Percentiles rank a stretch among this genome's conserved stretches.
Conservation (phyloP, 2,329 filamentous ascomycete species). For the Trichoderma aggressivum region DNA sequence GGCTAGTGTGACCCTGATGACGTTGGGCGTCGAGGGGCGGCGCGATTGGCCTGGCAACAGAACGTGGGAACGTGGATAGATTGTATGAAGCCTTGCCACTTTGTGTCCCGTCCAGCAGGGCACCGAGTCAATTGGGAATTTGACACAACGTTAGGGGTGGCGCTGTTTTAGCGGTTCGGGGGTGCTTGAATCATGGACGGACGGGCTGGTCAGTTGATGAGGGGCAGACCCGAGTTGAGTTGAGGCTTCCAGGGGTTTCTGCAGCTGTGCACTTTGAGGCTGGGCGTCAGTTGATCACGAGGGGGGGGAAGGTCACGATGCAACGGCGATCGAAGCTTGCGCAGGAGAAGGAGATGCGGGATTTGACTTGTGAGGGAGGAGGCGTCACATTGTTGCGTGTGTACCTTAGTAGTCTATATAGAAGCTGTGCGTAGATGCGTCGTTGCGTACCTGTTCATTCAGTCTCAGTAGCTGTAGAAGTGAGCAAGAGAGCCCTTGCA, state of each 20-base stretch:
- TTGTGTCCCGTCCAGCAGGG: background rate
- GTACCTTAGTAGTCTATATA: background rate
- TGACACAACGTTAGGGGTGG: background rate
- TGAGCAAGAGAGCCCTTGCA: background rate
- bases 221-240: background rate
- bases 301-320: constrained; percentile 10
- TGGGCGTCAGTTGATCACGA: constrained; percentile 2
- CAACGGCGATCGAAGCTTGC: constrained; percentile 18
- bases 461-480: background rate
- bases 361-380: background rate
- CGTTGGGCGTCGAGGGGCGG: background rate
- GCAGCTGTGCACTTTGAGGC: background rate
- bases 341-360: constrained; percentile 14
- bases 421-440: background rate
- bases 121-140: background rate
- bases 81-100: background rate
- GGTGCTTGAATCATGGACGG: background rate
- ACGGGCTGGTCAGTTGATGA: background rate
- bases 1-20: constrained; percentile 12
- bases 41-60: background rate
- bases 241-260: background rate
- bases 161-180: background rate
- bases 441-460: too few relatives aligned
- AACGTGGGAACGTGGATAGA: background rate
- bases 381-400: background rate